A percentile compares a stretch with the other conserved stretches of the same genome.
phyloP scores from a whole-genome alignment of 257 asterid species.

The Rehmannia glutinosa region DNA sequence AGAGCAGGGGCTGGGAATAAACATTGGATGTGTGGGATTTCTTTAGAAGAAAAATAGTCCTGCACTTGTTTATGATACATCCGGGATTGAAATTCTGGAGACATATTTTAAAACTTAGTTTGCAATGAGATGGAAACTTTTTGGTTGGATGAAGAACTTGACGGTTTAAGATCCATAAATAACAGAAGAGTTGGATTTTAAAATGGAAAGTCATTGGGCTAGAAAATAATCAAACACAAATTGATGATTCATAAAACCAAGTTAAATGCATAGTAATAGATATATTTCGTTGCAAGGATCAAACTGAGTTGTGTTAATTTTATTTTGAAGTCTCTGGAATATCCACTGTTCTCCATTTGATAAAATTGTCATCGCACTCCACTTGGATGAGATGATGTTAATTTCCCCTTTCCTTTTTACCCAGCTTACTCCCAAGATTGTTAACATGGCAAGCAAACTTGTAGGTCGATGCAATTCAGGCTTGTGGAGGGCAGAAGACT shows the following conservation, averaged over 20 bases:
- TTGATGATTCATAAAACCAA: neutral
- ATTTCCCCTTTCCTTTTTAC: neutral
- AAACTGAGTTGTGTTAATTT: no score
- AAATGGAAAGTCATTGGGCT: neutral
- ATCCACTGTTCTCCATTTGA: no score
- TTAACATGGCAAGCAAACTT: constrained; percentile 13
- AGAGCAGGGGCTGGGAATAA: neutral
- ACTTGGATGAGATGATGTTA: neutral
- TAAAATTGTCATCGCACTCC: neutral
- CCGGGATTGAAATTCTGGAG: neutral
- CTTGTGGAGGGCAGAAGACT: constrained; percentile 94
- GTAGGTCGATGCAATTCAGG: constrained; percentile 93
- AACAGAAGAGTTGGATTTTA: neutral
- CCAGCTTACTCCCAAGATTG: neutral
- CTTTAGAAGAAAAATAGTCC: no score
- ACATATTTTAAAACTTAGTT: neutral
- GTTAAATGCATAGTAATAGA: no score
- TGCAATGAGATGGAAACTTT: neutral
- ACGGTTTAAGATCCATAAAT: neutral
- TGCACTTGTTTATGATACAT: constrained; percentile 5
- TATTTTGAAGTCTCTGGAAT: no score
- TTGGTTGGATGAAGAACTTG: neutral
- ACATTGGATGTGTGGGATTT: neutral
- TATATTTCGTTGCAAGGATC: no score
- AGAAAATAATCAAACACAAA: neutral